A percentile compares a stretch with the other conserved stretches of the same genome.
Evolutionary conservation across 192 early-diverging fungal genomes (phyloP).

Genomic region (Coemansia sp.): DNA sequence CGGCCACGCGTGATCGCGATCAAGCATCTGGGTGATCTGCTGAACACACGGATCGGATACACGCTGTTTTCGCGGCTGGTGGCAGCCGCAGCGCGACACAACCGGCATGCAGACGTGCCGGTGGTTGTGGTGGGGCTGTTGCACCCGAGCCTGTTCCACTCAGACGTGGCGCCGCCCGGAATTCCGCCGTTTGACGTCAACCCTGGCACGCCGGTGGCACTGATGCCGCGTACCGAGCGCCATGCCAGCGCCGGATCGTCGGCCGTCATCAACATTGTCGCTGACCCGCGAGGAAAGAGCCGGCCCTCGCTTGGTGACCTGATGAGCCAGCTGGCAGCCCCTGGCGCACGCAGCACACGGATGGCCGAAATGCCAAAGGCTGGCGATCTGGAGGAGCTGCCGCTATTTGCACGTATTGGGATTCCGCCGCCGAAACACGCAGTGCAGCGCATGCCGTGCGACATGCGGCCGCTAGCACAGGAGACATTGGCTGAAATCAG

Average conservation of each 20-base stretch:
- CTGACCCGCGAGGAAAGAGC: background rate
- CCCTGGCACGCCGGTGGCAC: constrained; percentile 35
- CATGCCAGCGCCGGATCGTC: background rate
- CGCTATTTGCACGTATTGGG: constrained; percentile 44
- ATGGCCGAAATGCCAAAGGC: background rate
- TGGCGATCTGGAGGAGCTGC: constrained; percentile 17
- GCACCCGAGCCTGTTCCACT: constrained; percentile 50
- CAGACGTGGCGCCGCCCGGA: constrained; percentile 36
- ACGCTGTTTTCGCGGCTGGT: constrained; percentile 45
- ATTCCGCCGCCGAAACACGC: constrained; percentile 24
- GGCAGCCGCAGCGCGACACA: constrained; percentile 14
- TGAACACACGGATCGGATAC: constrained; percentile 51
- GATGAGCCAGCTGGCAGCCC: background rate
- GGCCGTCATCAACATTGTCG: constrained; percentile 12
- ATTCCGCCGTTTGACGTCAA: constrained; percentile 51
- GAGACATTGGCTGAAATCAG: background rate
- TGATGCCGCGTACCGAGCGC: constrained; percentile 31
- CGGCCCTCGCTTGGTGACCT: background rate
- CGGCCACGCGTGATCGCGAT: constrained; percentile 36
- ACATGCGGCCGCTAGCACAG: constrained; percentile 28
- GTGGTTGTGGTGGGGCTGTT: constrained; percentile 40
- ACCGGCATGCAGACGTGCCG: background rate
- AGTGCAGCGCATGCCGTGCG: constrained; percentile 7
- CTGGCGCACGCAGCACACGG: background rate
- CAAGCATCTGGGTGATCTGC: constrained; percentile 49